A percentile compares a stretch with the other conserved stretches of the same genome.
Conservation (phyloP, 179 eudicot genomes). For the Nepenthes alata region DNA sequence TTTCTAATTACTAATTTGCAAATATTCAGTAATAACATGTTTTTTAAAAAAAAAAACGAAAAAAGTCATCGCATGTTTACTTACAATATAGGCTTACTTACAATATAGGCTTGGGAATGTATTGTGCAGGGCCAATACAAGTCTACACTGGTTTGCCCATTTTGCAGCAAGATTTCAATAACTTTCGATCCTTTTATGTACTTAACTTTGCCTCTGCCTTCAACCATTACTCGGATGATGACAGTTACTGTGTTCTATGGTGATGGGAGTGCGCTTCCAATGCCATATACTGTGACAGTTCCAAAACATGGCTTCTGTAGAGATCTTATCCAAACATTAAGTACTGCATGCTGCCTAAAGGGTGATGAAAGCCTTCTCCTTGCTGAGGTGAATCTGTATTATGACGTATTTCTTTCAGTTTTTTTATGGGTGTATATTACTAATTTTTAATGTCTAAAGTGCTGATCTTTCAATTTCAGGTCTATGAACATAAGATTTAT, state of each 20-base stretch:
- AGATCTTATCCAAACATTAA: slow-evolving; percentile 70
- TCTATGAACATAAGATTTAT: slow-evolving; percentile 54
- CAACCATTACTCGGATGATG: slow-evolving; percentile 67
- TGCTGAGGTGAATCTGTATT: slow-evolving; percentile 60
- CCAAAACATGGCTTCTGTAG: slow-evolving; percentile 61
- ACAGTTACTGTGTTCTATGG: slow-evolving; percentile 70
- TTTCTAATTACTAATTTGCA: too few relatives aligned
- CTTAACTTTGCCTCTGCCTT: slow-evolving; percentile 87
- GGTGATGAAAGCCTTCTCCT: slow-evolving; percentile 75
- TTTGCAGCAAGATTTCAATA: slow-evolving; percentile 72
- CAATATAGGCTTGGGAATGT: slow-evolving; percentile 8
- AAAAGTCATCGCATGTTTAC: slow-evolving; percentile 3
- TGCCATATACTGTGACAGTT: slow-evolving; percentile 74
- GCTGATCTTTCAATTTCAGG: slow-evolving; percentile 29
- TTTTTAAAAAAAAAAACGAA: not conserved
- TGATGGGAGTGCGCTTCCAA: slow-evolving; percentile 79
- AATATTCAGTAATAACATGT: too few relatives aligned
- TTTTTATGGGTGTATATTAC: not conserved
- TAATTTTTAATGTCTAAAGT: slow-evolving; percentile 8
- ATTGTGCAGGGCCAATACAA: slow-evolving; percentile 88
- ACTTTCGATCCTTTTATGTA: slow-evolving; percentile 99
- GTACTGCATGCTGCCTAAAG: slow-evolving; percentile 55
- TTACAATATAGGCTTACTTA: slow-evolving; percentile 16
- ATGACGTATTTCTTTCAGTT: not conserved
- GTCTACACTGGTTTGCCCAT: slow-evolving; percentile 91